A percentile compares a stretch with the other conserved stretches of the same genome.
Conservation (phyloP, 164 flowering plant genomes). For the Berberis thunbergii region DNA sequence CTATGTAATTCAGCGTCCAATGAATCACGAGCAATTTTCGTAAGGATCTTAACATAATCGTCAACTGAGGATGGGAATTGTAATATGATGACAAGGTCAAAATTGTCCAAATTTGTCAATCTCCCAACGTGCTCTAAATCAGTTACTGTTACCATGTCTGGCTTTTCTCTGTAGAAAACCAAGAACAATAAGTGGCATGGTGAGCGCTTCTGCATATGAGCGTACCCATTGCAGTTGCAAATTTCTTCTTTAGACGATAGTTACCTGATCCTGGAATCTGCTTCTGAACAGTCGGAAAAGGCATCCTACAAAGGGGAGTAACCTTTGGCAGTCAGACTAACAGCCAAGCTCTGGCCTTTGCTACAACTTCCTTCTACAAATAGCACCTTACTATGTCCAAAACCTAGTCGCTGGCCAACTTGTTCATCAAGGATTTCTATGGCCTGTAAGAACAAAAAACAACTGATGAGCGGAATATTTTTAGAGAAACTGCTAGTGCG, state of each 20-base stretch:
- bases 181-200: no score
- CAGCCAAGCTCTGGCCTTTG: slow-evolving; percentile 10
- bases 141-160: slow-evolving; percentile 14
- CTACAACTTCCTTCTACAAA: slow-evolving; percentile 16
- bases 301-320: slow-evolving; percentile 13
- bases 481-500: no score
- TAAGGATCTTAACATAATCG: slow-evolving; percentile 28
- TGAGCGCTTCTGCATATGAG: no score
- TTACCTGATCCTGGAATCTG: slow-evolving; percentile 14
- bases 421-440: slow-evolving; percentile 18
- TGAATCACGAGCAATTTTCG: slow-evolving; percentile 32
- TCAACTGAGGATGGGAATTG: slow-evolving; percentile 19
- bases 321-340: slow-evolving; percentile 19
- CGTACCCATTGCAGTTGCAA: no score
- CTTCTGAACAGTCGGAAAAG: slow-evolving; percentile 1
- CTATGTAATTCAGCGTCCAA: slow-evolving; percentile 27
- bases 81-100: slow-evolving; percentile 23
- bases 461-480: neutral
- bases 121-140: slow-evolving; percentile 14
- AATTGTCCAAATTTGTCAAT: slow-evolving; percentile 16
- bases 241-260: neutral
- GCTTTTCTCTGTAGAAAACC: slow-evolving; percentile 12
- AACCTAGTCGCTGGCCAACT: neutral
- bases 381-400: slow-evolving; percentile 20
- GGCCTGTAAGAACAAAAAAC: slow-evolving; percentile 17